Base-by-base conservation (phyloP, 306 rosid species). In the Cucurbita pepo region DNA sequence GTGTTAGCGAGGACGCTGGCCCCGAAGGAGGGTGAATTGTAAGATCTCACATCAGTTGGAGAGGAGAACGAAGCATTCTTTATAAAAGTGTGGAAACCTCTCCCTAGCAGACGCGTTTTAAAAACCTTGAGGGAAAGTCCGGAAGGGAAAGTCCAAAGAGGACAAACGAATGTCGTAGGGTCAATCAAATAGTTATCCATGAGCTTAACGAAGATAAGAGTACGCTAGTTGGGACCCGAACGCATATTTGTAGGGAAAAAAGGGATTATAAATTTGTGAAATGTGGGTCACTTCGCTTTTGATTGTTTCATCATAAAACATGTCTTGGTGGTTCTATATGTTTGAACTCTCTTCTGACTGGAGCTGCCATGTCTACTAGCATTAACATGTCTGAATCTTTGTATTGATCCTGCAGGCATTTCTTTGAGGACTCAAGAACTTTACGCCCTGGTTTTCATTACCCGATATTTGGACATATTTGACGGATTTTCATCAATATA, bases 371-470 rank as follows among this genome's bases (percentile, higher is more conserved):
- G 75, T 50, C 48, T 71, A 9, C 38, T 4, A 73, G 43, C 5
- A 13, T 22, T 43, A 43, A 21, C 18, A 13, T 12, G 55, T 57
- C 44, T 75, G 59, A 81, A 78, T 40, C 76, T 53, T 75, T 59
- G 67, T 41, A 74, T 57, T 61, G 69, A 63, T 71, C 30, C 62
- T 77, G 78, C 87, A 91, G 97, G 97, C 73, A 77, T 89, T 69
- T 91, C 97, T 14, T 73, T 91, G 88, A 91, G 86, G 90, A 89
- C 96, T 47, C 97, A 91, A 86, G 97, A 91, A 80, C 97, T 91
- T 70, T 91, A 85, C 59, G 93, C 96, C 38, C 16, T 91, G 55
- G 96, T 91, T 74, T 91, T 91, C 73, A 81, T 85, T 41, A 66
- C 88, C 57, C 97, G 97, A 77, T 91, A 89, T 80, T 78, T 91